Conservation (phyloP, 2,329 filamentous ascomycete species). For the Lachnellula willkommii region DNA sequence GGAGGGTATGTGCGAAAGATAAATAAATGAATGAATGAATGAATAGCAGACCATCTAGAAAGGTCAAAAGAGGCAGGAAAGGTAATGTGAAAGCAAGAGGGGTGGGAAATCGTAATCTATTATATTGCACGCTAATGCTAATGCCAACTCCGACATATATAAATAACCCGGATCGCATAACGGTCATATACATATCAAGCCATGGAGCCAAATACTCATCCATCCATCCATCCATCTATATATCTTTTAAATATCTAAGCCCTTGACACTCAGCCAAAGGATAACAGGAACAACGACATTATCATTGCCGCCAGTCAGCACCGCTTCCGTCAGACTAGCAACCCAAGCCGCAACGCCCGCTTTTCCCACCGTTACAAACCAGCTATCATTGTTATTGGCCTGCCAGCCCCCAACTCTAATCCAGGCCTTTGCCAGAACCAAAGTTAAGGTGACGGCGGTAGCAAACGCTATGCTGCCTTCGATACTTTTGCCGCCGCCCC, state of each 20-base stretch:
- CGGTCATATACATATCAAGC: too few relatives aligned
- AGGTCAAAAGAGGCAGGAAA: too few relatives aligned
- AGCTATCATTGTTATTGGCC: slow-evolving; percentile 69
- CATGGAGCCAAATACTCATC: too few relatives aligned
- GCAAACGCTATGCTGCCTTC: slow-evolving; percentile 84
- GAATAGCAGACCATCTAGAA: too few relatives aligned
- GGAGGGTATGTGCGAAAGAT: too few relatives aligned
- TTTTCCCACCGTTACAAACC: slow-evolving; percentile 64
- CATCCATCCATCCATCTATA: too few relatives aligned
- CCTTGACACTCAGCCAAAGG: slow-evolving; percentile 86
- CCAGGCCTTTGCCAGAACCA: slow-evolving; percentile 68
- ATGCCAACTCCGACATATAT: too few relatives aligned
- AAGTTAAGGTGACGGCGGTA: slow-evolving; percentile 68
- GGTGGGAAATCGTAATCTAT: too few relatives aligned
- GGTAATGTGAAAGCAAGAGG: too few relatives aligned
- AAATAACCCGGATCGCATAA: too few relatives aligned
- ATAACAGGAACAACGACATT: slow-evolving; percentile 95
- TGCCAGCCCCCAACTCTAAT: slow-evolving; percentile 72
- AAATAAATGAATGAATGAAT: too few relatives aligned
- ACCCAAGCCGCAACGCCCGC: slow-evolving; percentile 67
- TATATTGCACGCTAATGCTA: too few relatives aligned
- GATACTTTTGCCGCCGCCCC: slow-evolving; percentile 92
- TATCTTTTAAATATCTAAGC: slow-evolving; percentile 36
- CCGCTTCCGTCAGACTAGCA: slow-evolving; percentile 88
- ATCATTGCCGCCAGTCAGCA: slow-evolving; percentile 94